These are phyloP conservation scores for Uronychia binucleata DNA, from an alignment of 73 alveolate species.

Conservation along the genomic window DNA sequence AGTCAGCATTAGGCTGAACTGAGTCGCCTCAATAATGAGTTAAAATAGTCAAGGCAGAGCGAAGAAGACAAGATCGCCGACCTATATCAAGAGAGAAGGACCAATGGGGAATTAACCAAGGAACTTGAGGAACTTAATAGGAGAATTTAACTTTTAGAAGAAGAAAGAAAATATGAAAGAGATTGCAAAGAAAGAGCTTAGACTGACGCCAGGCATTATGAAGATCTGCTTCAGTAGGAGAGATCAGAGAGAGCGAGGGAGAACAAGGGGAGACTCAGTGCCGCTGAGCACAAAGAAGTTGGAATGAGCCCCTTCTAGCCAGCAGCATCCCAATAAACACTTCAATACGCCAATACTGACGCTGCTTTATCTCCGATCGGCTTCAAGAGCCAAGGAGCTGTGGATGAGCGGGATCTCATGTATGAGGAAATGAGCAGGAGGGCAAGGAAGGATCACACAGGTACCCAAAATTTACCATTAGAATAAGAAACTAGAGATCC, in stretches of 20 bases:
- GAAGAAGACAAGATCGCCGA: neutral
- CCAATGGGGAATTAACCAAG: slow-evolving; percentile 1
- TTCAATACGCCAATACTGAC: too few species aligned
- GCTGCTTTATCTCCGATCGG: neutral
- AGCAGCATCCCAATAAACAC: too few species aligned
- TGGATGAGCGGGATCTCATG: neutral
- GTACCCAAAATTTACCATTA: neutral
- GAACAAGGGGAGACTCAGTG: neutral
- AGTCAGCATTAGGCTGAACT: neutral
- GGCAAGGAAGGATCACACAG: neutral
- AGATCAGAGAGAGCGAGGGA: neutral
- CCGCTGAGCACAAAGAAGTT: neutral
- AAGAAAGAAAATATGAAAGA: neutral
- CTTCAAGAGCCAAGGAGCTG: neutral
- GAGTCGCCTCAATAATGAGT: neutral
- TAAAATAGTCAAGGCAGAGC: neutral
- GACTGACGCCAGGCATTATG: neutral
- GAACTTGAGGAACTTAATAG: neutral
- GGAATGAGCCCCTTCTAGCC: slow-evolving; percentile 1
- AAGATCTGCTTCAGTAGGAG: neutral
- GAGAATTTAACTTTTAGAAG: neutral
- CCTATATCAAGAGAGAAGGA: neutral
- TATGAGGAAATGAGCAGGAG: neutral
- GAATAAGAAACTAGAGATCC: neutral
- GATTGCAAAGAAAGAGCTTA: neutral